Evolutionary conservation across 164 flowering plant genomes (phyloP).

Genomic region (Chloranthus sessilifolius): DNA sequence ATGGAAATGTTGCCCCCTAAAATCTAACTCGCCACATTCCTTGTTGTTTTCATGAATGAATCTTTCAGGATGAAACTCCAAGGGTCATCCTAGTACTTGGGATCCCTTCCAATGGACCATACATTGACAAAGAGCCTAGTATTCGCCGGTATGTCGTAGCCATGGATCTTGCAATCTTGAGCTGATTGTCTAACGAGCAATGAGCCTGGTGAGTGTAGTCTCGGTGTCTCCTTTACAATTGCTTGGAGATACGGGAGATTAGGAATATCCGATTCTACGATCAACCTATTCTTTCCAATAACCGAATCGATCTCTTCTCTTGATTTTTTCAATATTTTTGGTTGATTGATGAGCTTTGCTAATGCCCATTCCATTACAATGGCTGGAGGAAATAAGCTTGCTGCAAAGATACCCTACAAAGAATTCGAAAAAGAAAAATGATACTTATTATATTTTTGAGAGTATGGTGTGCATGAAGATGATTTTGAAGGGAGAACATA

Average conservation of each 20-base stretch:
- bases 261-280: slow-evolving; percentile 58
- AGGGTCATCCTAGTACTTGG: slow-evolving; percentile 49
- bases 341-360: slow-evolving; percentile 50
- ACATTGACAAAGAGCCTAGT: slow-evolving; percentile 41
- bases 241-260: slow-evolving; percentile 52
- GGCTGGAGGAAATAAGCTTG: slow-evolving; percentile 71
- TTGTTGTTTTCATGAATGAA: slow-evolving; percentile 38
- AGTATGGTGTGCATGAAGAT: no score
- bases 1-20: slow-evolving; percentile 64
- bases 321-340: slow-evolving; percentile 44
- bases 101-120: slow-evolving; percentile 70
- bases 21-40: slow-evolving; percentile 40
- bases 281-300: slow-evolving; percentile 60
- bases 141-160: slow-evolving; percentile 54
- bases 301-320: slow-evolving; percentile 67
- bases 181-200: slow-evolving; percentile 44
- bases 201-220: slow-evolving; percentile 78
- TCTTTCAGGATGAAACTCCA: slow-evolving; percentile 61
- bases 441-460: no score
- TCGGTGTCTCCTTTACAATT: slow-evolving; percentile 68
- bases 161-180: slow-evolving; percentile 37
- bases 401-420: slow-evolving; percentile 68
- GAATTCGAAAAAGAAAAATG: no score
- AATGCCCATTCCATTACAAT: slow-evolving; percentile 83
- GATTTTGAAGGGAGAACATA: no score